Evolutionary conservation across 139 green algal genomes (phyloP).

Genomic region (Raphidocelis subcapitata): DNA sequence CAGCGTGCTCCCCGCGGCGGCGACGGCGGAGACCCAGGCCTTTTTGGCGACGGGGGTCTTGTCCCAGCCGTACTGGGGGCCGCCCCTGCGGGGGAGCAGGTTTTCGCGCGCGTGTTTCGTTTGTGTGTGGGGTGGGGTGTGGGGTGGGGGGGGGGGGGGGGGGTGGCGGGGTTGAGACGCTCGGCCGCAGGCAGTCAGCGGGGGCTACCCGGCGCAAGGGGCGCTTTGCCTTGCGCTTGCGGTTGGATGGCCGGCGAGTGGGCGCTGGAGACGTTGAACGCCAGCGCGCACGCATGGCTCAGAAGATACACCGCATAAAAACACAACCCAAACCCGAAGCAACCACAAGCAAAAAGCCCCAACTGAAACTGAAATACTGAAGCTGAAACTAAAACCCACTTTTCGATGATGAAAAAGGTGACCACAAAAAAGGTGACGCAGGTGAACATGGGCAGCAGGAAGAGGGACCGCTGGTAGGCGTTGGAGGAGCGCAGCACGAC

Average conservation of each 20-base stretch:
- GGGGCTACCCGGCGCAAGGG: not conserved
- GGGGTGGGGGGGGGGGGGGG: no score
- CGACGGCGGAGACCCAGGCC: slow-evolving; percentile 24
- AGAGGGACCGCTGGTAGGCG: slow-evolving; percentile 35
- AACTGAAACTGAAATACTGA: no score
- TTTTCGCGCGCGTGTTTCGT: no score
- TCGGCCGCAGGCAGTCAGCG: not conserved
- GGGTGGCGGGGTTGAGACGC: no score
- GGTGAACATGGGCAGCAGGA: slow-evolving; percentile 45
- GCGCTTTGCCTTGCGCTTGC: no score
- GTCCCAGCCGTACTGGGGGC: slow-evolving; percentile 13
- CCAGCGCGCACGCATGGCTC: not conserved
- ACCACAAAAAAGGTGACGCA: slow-evolving; percentile 65
- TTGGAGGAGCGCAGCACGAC: slow-evolving; percentile 46
- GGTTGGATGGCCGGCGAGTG: no score
- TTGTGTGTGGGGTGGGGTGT: no score
- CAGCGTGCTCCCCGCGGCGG: not conserved
- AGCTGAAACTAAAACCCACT: slow-evolving; percentile 12
- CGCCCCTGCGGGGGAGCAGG: not conserved
- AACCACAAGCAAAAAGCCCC: no score
- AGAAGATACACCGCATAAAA: slow-evolving; percentile 3
- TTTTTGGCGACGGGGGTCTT: slow-evolving; percentile 11
- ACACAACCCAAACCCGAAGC: not conserved
- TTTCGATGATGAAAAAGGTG: slow-evolving; percentile 39
- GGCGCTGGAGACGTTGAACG: no score